Evolutionary conservation across 257 asterid genomes (phyloP).

Genomic region (Catharanthus roseus): DNA sequence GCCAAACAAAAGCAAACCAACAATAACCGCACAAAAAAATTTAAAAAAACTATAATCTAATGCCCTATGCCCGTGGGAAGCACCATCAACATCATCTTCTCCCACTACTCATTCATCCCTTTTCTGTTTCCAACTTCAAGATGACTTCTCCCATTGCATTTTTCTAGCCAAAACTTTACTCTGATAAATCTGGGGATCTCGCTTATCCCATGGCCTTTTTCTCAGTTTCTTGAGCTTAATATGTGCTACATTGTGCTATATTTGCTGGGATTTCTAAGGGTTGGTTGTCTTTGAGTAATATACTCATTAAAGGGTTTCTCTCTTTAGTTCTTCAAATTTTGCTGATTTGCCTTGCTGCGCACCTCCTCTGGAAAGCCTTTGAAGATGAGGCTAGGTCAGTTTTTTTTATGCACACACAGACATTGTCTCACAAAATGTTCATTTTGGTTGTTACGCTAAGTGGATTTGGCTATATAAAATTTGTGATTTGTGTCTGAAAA

Average conservation of each 20-base stretch:
- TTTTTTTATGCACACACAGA: background rate
- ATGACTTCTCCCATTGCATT: constrained; percentile 10
- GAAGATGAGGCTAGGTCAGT: constrained; percentile 64
- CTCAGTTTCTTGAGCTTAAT: constrained; percentile 5
- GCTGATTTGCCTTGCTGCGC: constrained; percentile 16
- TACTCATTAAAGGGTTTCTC: constrained; percentile 23
- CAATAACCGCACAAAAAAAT: constrained; percentile 16
- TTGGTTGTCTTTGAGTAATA: constrained; percentile 21
- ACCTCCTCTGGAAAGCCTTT: constrained; percentile 21
- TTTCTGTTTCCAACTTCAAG: constrained; percentile 8
- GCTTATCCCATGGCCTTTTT: background rate
- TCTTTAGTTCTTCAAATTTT: constrained; percentile 21
- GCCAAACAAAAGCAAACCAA: constrained; percentile 25
- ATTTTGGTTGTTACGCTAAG: background rate
- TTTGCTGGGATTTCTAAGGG: background rate
- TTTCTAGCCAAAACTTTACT: constrained; percentile 2
- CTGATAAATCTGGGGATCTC: constrained; percentile 4
- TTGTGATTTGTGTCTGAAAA: background rate
- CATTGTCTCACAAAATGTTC: background rate
- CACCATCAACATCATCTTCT: constrained; percentile 20
- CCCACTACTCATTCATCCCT: constrained; percentile 4
- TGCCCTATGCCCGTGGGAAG: constrained; percentile 15
- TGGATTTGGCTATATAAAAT: background rate
- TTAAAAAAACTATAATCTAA: background rate
- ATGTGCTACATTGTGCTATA: constrained; percentile 2